Evolutionary conservation across 306 rosid genomes (phyloP), one percentile per base, ranked within the genome.

Genomic region (Styphnolobium japonicum): DNA sequence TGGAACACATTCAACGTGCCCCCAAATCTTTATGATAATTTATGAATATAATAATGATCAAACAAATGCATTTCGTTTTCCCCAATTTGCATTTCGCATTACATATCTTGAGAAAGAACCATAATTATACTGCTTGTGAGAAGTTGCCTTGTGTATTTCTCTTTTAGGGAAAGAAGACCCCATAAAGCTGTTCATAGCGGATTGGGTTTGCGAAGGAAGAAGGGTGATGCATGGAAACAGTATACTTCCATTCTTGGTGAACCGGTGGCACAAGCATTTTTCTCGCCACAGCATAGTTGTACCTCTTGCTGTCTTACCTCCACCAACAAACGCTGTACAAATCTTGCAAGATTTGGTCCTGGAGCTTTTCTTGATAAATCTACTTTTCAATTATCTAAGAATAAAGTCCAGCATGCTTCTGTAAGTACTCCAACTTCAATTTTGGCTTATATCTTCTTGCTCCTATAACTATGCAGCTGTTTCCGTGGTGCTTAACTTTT

Each of bases 321-420:
- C 76, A 18, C 63, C 36, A 84, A 61, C 75, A 83, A 71, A 49
- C 69, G 84, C 75, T 75, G 79, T 71, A 71, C 79, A 18, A 71
- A 22, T 76, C 63, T 65, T 11, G 69, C 79, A 5, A 79, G 84
- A 67, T 79, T 87, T 49, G 45, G 67, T 14, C 86, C 92, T 2
- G 78, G 84, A 67, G 88, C 85, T 70, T 84, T 92, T 76, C 73
- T 69, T 23, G 92, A 94, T 80, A 90, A 53, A 66, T 89, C 98
- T 16, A 51, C 83, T 48, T 83, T 88, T 58, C 66, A 34, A 12
- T 75, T 89, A 75, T 83, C 85, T 31, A 87, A 71, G 52, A 84
- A 62, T 51, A 86, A 75, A 64, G 51, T 55, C 31, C 76, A 19
- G 72, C 79, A 56, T 76, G 76, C 65, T 68, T 77, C 69, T 83